These are phyloP conservation scores for Pistacia integerrima DNA, from an alignment of 345 rosid genomes.

Conservation along the genomic window DNA sequence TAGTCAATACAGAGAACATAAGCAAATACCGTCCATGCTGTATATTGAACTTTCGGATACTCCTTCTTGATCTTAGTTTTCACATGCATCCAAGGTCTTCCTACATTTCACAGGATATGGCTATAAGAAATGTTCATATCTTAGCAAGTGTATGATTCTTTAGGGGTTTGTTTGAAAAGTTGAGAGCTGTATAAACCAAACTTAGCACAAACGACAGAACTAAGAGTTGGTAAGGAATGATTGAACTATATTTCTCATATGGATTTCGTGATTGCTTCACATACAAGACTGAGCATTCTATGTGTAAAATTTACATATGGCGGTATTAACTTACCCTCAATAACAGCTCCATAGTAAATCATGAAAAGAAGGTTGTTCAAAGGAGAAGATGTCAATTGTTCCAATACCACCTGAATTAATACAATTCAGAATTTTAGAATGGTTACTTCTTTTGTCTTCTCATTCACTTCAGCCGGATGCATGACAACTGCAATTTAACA, in stretches of 20 bases:
- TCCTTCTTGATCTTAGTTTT: slow-evolving; percentile 72
- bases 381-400: slow-evolving; percentile 86
- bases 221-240: background rate
- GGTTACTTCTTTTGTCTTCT: background rate
- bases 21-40: slow-evolving; percentile 78
- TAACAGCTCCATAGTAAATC: slow-evolving; percentile 72
- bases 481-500: background rate
- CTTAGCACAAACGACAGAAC: background rate
- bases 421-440: slow-evolving; percentile 14
- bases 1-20: background rate
- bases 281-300: background rate
- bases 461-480: slow-evolving; percentile 10
- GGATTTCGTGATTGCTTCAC: background rate
- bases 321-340: slow-evolving; percentile 58
- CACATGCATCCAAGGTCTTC: slow-evolving; percentile 79
- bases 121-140: background rate
- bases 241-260: background rate
- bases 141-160: background rate
- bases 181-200: background rate
- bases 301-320: background rate
- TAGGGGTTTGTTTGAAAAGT: slow-evolving; percentile 3
- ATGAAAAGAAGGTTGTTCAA: slow-evolving; percentile 84
- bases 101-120: slow-evolving; percentile 43
- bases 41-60: slow-evolving; percentile 68
- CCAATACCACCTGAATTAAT: slow-evolving; percentile 60